Evolutionary conservation across 305 asterid species (phyloP).

Genomic region (Solanum aculeatissimum): DNA sequence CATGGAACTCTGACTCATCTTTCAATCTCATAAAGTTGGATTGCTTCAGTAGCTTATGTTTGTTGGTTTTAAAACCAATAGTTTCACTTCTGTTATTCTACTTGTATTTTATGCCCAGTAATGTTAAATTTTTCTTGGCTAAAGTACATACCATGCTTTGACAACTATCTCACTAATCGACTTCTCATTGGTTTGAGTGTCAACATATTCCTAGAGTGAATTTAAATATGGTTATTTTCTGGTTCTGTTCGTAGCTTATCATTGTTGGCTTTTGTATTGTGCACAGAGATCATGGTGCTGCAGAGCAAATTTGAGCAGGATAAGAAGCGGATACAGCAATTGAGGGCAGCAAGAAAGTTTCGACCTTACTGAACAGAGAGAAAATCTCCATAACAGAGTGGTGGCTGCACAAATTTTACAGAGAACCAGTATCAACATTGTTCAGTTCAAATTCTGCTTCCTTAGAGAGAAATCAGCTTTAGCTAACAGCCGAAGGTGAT

Average conservation of each 20-base stretch:
- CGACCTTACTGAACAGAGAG: conserved; percentile 44
- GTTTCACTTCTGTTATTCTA: background rate
- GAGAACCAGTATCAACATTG: background rate
- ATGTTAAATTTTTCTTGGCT: background rate
- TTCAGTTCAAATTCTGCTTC: background rate
- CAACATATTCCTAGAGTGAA: background rate
- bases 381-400: background rate
- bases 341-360: conserved; percentile 81
- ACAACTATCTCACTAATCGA: background rate
- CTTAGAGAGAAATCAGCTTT: background rate
- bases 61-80: background rate
- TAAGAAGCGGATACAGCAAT: conserved; percentile 75
- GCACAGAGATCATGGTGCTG: conserved; percentile 74
- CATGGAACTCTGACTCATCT: background rate
- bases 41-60: background rate
- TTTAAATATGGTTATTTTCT: background rate
- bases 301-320: conserved; percentile 94
- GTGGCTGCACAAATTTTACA: background rate
- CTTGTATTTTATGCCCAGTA: background rate
- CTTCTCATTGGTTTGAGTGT: background rate
- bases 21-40: background rate
- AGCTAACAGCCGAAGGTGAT: background rate
- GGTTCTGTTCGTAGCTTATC: background rate
- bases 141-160: background rate
- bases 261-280: background rate